Evolutionary conservation across 176 grass and related monocot species (phyloP), one percentile per base, ranked within the genome.

Genomic region (Oryza nivara): DNA sequence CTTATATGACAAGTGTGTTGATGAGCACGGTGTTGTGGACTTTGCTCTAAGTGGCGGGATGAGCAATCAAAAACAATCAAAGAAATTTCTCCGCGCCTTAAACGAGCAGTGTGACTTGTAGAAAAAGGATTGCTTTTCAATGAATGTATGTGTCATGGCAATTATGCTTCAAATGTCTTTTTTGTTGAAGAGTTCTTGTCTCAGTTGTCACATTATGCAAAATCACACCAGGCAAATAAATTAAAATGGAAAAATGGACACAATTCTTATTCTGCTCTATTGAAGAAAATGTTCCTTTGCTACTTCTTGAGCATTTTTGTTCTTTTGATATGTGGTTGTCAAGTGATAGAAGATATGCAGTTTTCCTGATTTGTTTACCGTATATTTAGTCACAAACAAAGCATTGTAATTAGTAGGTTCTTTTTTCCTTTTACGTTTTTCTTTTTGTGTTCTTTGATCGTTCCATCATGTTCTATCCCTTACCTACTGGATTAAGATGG

Each of bases 1-100:
- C 28, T 76, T 91, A 35, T 86, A 98, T 65, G 91, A 98, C 51
- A 98, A 98, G 90, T 98, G 84, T 85, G 87, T 98, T 58, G 92
- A 93, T 80, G 91, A 95, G 47, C 48, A 89, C 79, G 93, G 88
- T 60, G 67, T 9, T 88, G 93, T 98, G 13, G 93, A 98, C 67
- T 98, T 89, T 58, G 14, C 67, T 90, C 89, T 89, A 19, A 97
- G 94, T 17, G 83, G 89, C 83, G 93, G 96, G 44, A 95, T 98
- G 96, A 98, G 93, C 80, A 85, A 84, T 25, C 79, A 43, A 19
- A 95, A 98, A 85, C 87, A 87, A 54, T 51, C 75, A 52, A 98
- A 36, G 35, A 91, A 13, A 58, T 84, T 97, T 80, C 4, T 94
- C 52, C 92, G 54, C 70, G 89, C 86, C 9, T 87, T 95, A 65